These are phyloP conservation scores for Collybia sp. DNA, from an alignment of 768 basidiomycete species.

Conservation along the genomic window DNA sequence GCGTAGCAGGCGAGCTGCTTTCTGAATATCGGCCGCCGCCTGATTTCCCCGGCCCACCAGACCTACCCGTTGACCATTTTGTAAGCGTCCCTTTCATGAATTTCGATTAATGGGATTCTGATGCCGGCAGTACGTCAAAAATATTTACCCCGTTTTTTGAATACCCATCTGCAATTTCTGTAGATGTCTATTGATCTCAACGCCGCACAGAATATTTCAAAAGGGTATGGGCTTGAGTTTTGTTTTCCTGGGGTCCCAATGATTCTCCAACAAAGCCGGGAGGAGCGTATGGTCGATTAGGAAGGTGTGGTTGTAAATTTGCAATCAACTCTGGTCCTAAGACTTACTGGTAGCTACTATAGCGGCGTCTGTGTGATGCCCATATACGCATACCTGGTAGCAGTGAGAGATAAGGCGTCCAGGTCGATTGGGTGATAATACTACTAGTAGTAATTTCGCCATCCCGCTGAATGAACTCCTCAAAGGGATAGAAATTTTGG, in stretches of 20 bases:
- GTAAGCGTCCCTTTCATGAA: slow-evolving; percentile 23
- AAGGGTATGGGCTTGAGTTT: slow-evolving; percentile 35
- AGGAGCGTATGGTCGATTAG: slow-evolving; percentile 47
- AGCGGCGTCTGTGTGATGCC: slow-evolving; percentile 59
- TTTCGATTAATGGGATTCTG: neutral
- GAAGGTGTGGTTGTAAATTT: slow-evolving; percentile 61
- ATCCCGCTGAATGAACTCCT: slow-evolving; percentile 64
- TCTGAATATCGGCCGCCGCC: too few species aligned
- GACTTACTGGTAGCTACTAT: slow-evolving; percentile 65
- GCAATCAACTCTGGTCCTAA: slow-evolving; percentile 45
- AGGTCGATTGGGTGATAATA: slow-evolving; percentile 11
- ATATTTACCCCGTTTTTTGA: slow-evolving; percentile 12
- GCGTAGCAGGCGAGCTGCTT: too few species aligned
- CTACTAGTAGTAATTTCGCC: neutral
- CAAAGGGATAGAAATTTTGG: slow-evolving; percentile 36
- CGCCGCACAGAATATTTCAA: slow-evolving; percentile 35
- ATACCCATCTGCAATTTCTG: neutral
- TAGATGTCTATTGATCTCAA: slow-evolving; percentile 59
- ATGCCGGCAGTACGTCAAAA: slow-evolving; percentile 27
- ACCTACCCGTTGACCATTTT: slow-evolving; percentile 66
- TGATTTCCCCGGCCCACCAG: slow-evolving; percentile 49
- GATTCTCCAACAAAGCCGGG: slow-evolving; percentile 42
- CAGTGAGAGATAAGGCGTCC: too few species aligned
- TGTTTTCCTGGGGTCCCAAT: neutral
- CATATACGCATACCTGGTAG: slow-evolving; percentile 30